phyloP scores from a whole-genome alignment of 495 filamentous ascomycete genomes.

The Tuber melanosporum region DNA sequence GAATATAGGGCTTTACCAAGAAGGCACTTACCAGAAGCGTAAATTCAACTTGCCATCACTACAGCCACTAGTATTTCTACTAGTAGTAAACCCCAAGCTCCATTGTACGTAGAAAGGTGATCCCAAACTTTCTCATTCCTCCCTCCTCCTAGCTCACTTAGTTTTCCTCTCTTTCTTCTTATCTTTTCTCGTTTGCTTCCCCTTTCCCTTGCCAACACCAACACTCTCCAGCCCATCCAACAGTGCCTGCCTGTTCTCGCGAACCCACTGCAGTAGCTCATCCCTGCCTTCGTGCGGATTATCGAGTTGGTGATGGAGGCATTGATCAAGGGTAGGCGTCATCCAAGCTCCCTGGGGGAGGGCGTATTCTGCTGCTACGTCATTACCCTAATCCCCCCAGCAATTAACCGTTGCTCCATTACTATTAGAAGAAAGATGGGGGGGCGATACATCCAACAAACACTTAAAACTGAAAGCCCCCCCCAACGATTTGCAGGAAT shows the following conservation, averaged over 20 bases:
- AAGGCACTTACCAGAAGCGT: neutral
- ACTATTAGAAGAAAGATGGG: neutral
- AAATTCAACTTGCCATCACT: neutral
- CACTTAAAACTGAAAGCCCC: slow-evolving; percentile 42
- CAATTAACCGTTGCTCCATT: neutral
- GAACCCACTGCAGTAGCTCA: slow-evolving; percentile 52
- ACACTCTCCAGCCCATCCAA: slow-evolving; percentile 2
- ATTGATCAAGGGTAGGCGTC: slow-evolving; percentile 61
- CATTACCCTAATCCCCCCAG: slow-evolving; percentile 53
- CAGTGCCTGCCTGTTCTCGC: slow-evolving; percentile 49
- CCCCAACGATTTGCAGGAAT: slow-evolving; percentile 49
- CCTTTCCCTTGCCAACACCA: neutral
- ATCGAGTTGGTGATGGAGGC: slow-evolving; percentile 77
- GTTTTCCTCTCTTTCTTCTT: neutral
- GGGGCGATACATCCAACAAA: slow-evolving; percentile 20
- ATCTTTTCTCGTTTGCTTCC: neutral
- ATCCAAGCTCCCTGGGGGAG: slow-evolving; percentile 71
- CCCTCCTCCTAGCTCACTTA: neutral
- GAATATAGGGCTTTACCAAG: neutral
- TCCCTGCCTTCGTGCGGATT: slow-evolving; percentile 67
- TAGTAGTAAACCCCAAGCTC: neutral
- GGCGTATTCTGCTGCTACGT: slow-evolving; percentile 55
- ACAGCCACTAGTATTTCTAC: neutral
- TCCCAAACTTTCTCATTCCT: neutral
- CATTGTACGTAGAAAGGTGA: neutral